Evolutionary conservation across 1,284 basidiomycete species (phyloP), one percentile per base, ranked within the genome.

Genomic region (Pascua guehoae): DNA sequence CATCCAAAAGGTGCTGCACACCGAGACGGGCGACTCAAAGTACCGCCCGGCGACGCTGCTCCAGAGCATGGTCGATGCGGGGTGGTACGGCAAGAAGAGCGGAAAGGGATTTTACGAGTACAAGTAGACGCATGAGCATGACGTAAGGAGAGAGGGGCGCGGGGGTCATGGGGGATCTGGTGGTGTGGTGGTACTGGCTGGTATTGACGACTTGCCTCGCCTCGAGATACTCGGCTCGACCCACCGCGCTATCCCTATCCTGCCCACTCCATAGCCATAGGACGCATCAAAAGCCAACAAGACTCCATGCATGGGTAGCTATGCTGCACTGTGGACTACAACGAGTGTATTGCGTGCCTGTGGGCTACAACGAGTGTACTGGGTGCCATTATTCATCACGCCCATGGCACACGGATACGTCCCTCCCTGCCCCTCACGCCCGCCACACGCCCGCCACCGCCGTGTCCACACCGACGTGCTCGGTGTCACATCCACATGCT

Each of bases 31-130:
- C 0, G 94, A 98, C 78, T 89, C 88, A n/a, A 97, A 98, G 77
- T 98, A 97, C 76, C 84, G 94, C n/a, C 93, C 94, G 0, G 88
- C 88, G 52, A 83, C 94, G 18, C 81, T 98, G 24, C 82, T 98
- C 11, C 88, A 92, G 65, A 82, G 91, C 40, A 97, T 97, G 94
- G 94, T 98, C 10, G 91, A 97, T 72, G 95, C 94, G 15, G 88
- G 89, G 42, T 97, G 91, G 90, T 82, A 88, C 56, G 94, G 94
- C n/a, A 88, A 84, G 80, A 97, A 77, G 63, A 57, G 53, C 12
- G 74, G 73, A 17, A 89, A 87, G 73, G 90, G 90, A 32, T 93
- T 95, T 77, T 95, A 94, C 69, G 88, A 91, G 58, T 81, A 80
- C 61, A 16, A 46, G 44, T 24, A 18, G 12, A 46, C 8, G 44